These are phyloP conservation scores for Begonia masoniana DNA, from an alignment of 306 rosid genomes.

Conservation along the genomic window DNA sequence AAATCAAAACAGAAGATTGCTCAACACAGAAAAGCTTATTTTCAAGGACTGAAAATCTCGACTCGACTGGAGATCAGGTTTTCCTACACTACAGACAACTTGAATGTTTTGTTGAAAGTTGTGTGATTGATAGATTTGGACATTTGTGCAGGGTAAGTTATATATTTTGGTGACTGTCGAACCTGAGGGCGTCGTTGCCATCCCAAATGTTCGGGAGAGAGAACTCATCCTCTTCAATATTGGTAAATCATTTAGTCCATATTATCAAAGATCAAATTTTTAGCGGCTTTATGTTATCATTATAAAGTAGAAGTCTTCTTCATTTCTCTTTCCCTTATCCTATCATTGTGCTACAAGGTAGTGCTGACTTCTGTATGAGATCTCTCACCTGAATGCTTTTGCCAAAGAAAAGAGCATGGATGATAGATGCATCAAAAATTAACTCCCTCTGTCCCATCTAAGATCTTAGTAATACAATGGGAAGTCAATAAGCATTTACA, in stretches of 20 bases:
- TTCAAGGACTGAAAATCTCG: conserved; percentile 30
- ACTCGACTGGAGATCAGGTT: conserved; percentile 27
- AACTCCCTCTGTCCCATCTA: too few relatives aligned
- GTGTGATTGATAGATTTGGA: background rate
- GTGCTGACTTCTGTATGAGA: too few relatives aligned
- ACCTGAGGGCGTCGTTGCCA: conserved; percentile 81
- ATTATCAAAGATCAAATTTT: background rate
- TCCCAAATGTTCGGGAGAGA: conserved; percentile 44
- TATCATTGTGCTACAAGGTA: too few relatives aligned
- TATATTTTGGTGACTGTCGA: conserved; percentile 46
- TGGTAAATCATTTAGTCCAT: conserved; percentile 28
- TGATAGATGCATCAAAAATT: too few relatives aligned
- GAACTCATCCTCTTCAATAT: conserved; percentile 53
- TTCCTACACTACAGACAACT: conserved; percentile 4
- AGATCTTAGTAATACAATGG: too few relatives aligned
- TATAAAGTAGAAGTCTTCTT: too few relatives aligned
- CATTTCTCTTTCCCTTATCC: too few relatives aligned
- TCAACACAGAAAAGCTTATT: conserved; percentile 78
- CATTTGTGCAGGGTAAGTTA: conserved; percentile 29
- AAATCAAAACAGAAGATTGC: conserved; percentile 52
- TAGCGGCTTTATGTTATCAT: too few relatives aligned
- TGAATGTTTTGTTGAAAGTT: conserved; percentile 2
- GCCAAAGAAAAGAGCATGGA: too few relatives aligned
- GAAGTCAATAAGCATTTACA: too few relatives aligned
- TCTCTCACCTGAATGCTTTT: too few relatives aligned